Evolutionary conservation across 1,284 basidiomycete species (phyloP), one percentile per base, ranked within the genome.

Genomic region (Ceratobasidium sp.): DNA sequence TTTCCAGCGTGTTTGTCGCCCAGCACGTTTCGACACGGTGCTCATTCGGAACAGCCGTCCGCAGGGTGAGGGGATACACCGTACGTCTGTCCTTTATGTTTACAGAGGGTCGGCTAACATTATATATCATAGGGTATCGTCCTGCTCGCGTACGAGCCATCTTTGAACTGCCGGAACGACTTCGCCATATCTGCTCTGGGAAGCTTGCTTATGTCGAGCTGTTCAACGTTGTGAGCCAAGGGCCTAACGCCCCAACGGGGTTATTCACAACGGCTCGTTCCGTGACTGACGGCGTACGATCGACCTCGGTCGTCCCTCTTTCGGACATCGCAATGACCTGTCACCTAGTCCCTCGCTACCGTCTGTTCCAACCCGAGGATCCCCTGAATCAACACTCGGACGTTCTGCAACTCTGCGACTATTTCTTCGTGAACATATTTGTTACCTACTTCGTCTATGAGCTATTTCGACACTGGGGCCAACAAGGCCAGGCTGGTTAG

Each of bases 391-490:
- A 16, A 6, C 3, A 36, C 3, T 30, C 28, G 28, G 48, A 65
- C 30, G 18, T 39, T 1, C 62, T 65, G 16, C 8, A 4, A 3
- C 16, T 9, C 2, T 50, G 30, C 48, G 23, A 3, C 6, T 50
- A 12, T 6, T 65, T 65, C 32, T 65, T 52, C 34, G 34, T 65
- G 23, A 65, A 65, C 46, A 21, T 36, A 2, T 39, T 65, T 28
- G 4, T 30, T 1, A 52, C 18, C 32, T 65, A 65, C 32, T 65
- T 65, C 62, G n/a, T n/a, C n/a, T n/a, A n/a, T n/a, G n/a, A n/a
- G n/a, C n/a, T n/a, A n/a, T n/a, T n/a, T n/a, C n/a, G 48, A 14
- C 62, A 65, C 32, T 65, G 62, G 62, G 12, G 23, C 2, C 60
- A 62, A n/a, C 39, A 3, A 10, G 59, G 59, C 16, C 36, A 39